A percentile compares a stretch with the other conserved stretches of the same genome.
phyloP scores from a whole-genome alignment of 805 yeast species.

The Groenewaldozyma tartarivorans region DNA sequence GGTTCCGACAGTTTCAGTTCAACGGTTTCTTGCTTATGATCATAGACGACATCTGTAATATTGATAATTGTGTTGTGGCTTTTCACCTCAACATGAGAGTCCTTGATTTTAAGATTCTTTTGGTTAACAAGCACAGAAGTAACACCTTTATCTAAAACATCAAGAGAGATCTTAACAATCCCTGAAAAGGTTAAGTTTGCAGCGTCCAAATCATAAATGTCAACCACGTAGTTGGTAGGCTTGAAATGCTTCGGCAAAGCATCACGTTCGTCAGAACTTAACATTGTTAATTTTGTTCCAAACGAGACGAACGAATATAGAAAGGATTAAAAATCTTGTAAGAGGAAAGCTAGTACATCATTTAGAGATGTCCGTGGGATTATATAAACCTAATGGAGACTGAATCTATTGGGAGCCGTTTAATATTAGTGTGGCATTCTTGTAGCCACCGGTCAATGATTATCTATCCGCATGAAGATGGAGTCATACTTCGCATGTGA shows the following conservation, averaged over 20 bases:
- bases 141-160: conserved; percentile 35
- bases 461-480: too few relatives aligned
- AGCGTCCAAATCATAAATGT: conserved; percentile 25
- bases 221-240: conserved; percentile 67
- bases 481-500: too few relatives aligned
- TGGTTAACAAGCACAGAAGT: conserved; percentile 39
- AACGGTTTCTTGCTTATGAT: conserved; percentile 50
- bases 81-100: conserved; percentile 22
- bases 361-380: too few relatives aligned
- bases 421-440: too few relatives aligned
- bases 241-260: conserved; percentile 55
- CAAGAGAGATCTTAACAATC: conserved; percentile 33
- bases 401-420: too few relatives aligned
- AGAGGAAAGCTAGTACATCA: too few relatives aligned
- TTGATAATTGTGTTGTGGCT: conserved; percentile 18
- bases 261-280: too few relatives aligned
- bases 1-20: conserved; percentile 37
- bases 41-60: conserved; percentile 25
- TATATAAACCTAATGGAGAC: too few relatives aligned
- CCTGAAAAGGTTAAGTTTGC: conserved; percentile 29
- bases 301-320: too few relatives aligned
- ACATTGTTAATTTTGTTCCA: too few relatives aligned
- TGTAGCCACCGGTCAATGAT: too few relatives aligned
- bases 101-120: conserved; percentile 45
- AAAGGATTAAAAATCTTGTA: too few relatives aligned